Evolutionary conservation across 305 asterid species (phyloP).

Genomic region (Fraxinus velutina): DNA sequence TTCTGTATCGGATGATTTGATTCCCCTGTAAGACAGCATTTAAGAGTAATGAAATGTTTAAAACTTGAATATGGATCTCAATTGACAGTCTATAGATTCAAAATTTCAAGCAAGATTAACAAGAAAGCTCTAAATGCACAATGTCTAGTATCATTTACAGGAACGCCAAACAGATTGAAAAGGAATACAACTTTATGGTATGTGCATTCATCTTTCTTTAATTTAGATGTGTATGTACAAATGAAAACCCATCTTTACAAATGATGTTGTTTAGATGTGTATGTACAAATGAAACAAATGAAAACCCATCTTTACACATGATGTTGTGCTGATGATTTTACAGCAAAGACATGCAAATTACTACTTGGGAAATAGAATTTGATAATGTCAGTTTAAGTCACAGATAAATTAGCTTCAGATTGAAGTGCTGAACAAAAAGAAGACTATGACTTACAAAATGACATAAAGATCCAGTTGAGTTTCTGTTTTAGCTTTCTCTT

Average conservation of each 20-base stretch:
- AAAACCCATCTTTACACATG: background rate
- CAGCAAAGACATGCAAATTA: background rate
- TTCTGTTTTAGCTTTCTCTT: conserved; percentile 63
- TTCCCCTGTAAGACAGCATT: conserved; percentile 57
- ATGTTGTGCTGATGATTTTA: background rate
- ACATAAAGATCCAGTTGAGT: conserved; percentile 65
- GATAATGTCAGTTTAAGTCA: background rate
- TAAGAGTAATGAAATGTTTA: conserved; percentile 18
- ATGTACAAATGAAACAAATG: too few species aligned
- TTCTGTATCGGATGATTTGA: conserved; percentile 70
- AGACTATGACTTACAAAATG: conserved; percentile 62
- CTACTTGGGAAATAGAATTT: background rate
- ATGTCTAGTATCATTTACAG: conserved; percentile 1
- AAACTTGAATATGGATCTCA: conserved; percentile 8
- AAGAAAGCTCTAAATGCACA: background rate
- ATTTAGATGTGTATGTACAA: background rate
- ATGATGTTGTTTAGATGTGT: background rate
- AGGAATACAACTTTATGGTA: background rate
- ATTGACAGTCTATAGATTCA: background rate
- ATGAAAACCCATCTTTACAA: background rate
- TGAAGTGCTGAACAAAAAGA: background rate
- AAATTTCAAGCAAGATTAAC: background rate
- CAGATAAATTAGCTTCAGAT: background rate
- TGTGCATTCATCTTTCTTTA: background rate
- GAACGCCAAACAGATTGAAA: background rate